A percentile compares a stretch with the other conserved stretches of the same genome.
phyloP scores from a whole-genome alignment of 768 basidiomycete genomes.

The Lactifluus hygrophoroides region DNA sequence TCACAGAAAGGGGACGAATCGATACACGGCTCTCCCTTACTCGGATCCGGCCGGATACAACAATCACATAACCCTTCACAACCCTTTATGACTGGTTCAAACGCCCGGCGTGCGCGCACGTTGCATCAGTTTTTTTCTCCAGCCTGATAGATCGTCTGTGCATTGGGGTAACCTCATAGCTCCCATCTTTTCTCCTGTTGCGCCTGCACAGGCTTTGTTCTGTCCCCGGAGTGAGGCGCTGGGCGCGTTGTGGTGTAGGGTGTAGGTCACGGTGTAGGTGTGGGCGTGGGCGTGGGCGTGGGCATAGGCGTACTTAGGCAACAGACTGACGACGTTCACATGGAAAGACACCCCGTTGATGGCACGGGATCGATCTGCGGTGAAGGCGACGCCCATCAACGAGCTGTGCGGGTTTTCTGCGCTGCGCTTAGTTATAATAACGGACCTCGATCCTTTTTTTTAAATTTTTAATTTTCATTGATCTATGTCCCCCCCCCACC shows the following conservation, averaged over 20 bases:
- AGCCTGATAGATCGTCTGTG: not conserved
- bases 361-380: not conserved
- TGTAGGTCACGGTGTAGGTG: too few relatives aligned
- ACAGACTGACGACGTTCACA: too few relatives aligned
- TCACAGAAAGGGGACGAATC: not conserved
- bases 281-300: not conserved
- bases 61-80: not conserved
- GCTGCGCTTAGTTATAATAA: not conserved
- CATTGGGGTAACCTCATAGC: not conserved
- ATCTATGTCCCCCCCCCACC: too few relatives aligned
- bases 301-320: too few relatives aligned
- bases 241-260: not conserved
- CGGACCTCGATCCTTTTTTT: not conserved
- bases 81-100: too few relatives aligned
- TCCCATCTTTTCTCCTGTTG: not conserved
- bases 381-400: not conserved
- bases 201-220: not conserved
- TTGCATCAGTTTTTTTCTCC: not conserved
- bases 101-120: not conserved
- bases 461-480: not conserved
- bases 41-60: constrained; percentile 7
- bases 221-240: not conserved
- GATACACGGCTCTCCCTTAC: not conserved
- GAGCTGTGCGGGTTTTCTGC: not conserved
- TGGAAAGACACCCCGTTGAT: too few relatives aligned